Conservation (phyloP, 164 flowering plant genomes). For the Berberis thunbergii region DNA sequence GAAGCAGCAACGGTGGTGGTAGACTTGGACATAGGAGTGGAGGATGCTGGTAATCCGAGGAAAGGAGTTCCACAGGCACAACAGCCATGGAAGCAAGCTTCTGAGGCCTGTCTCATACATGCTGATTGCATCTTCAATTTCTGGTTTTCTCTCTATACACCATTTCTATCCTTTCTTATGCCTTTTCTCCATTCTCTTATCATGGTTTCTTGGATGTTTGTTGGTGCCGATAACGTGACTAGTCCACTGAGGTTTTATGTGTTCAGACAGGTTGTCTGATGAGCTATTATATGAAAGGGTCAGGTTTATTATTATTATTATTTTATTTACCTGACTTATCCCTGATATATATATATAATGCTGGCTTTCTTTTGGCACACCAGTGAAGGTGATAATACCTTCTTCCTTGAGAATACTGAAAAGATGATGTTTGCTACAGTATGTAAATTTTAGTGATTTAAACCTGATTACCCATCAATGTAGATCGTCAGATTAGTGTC, state of each 20-base stretch:
- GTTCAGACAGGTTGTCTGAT: conserved; percentile 13
- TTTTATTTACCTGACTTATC: too few species aligned
- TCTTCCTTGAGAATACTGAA: too few species aligned
- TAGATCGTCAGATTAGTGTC: too few species aligned
- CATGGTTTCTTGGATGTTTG: not conserved
- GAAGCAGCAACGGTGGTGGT: conserved; percentile 29
- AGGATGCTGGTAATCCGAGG: conserved; percentile 16
- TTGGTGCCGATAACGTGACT: conserved; percentile 8
- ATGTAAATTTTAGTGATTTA: too few species aligned
- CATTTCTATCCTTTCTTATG: conserved; percentile 14
- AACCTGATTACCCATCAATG: too few species aligned
- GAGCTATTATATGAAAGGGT: conserved; percentile 10
- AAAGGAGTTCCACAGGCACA: conserved; percentile 26
- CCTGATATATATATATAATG: too few species aligned
- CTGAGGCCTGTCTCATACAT: conserved; percentile 33
- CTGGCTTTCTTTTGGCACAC: too few species aligned
- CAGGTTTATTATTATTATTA: conserved; percentile 4
- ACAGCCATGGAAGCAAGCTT: conserved; percentile 48
- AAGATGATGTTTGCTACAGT: too few species aligned
- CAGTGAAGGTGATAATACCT: too few species aligned
- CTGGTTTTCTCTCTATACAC: conserved; percentile 12
- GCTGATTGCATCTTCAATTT: conserved; percentile 21
- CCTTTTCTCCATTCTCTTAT: not conserved
- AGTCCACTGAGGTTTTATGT: not conserved
- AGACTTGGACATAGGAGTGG: conserved; percentile 14